A percentile compares a stretch with the other conserved stretches of the same genome.
phyloP scores from a whole-genome alignment of 164 flowering plant species.

The Dillenia suffruticosa region DNA sequence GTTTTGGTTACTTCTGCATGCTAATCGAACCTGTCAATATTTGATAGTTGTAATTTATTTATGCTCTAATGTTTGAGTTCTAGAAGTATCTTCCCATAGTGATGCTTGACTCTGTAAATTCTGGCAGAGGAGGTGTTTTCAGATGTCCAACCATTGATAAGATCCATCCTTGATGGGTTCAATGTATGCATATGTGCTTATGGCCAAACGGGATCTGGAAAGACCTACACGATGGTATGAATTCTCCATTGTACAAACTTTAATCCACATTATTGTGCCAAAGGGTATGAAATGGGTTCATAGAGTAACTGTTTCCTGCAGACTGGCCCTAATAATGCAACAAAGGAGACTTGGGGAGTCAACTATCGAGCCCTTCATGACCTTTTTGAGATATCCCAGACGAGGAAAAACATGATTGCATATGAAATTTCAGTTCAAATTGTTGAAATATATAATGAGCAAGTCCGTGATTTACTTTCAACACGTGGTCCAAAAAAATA shows the following conservation, averaged over 20 bases:
- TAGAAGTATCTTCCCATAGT: too few species aligned
- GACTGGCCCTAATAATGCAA: slow-evolving; percentile 71
- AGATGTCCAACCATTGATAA: slow-evolving; percentile 84
- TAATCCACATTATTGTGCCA: neutral
- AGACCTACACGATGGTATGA: slow-evolving; percentile 90
- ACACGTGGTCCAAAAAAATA: slow-evolving; percentile 66
- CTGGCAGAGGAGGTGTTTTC: slow-evolving; percentile 79
- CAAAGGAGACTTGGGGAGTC: slow-evolving; percentile 68
- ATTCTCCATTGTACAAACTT: neutral
- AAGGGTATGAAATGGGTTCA: too few species aligned
- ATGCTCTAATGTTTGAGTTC: too few species aligned
- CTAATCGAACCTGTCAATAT: too few species aligned
- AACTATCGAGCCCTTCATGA: slow-evolving; percentile 84
- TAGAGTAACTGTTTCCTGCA: slow-evolving; percentile 13
- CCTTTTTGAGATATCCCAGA: slow-evolving; percentile 64
- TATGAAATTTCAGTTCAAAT: slow-evolving; percentile 88
- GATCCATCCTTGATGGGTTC: slow-evolving; percentile 91
- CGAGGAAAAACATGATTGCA: slow-evolving; percentile 43
- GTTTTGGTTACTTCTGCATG: too few species aligned
- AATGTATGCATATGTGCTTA: slow-evolving; percentile 97
- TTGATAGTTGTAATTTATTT: too few species aligned
- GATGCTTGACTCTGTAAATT: neutral
- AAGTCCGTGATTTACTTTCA: slow-evolving; percentile 86
- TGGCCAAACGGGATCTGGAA: slow-evolving; percentile 98
- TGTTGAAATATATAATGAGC: slow-evolving; percentile 95